A percentile compares a stretch with the other conserved stretches of the same genome.
phyloP scores from a whole-genome alignment of 2,329 filamentous ascomycete species.

The Lecanosticta acicola region DNA sequence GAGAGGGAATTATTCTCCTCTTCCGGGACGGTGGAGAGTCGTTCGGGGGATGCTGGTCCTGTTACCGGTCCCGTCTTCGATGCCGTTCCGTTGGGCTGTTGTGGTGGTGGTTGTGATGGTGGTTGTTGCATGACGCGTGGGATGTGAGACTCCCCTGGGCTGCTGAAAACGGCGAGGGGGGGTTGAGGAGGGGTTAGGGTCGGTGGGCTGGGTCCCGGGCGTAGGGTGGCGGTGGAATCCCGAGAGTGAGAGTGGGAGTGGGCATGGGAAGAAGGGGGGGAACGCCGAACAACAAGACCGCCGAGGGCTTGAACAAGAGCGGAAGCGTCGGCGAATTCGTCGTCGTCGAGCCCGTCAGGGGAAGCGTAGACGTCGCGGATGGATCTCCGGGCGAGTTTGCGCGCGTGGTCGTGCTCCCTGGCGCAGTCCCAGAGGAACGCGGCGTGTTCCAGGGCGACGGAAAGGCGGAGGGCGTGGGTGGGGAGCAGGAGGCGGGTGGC shows the following conservation, averaged over 20 bases:
- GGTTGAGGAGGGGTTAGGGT: too few relatives aligned
- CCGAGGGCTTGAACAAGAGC: conserved; percentile 80
- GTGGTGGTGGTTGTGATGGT: too few relatives aligned
- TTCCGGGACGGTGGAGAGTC: conserved; percentile 32
- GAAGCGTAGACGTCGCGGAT: conserved; percentile 89
- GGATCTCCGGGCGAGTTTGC: conserved; percentile 71
- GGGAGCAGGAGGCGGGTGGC: conserved; percentile 74
- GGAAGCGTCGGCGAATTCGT: conserved; percentile 88
- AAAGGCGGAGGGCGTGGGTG: conserved; percentile 82
- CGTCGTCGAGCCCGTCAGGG: conserved; percentile 86
- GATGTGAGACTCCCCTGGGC: too few relatives aligned
- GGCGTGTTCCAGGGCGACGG: conserved; percentile 84
- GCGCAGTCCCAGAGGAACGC: conserved; percentile 92
- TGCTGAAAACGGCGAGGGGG: too few relatives aligned
- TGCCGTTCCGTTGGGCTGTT: too few relatives aligned
- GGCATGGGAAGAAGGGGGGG: too few relatives aligned
- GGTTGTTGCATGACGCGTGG: too few relatives aligned
- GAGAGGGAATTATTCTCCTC: conserved; percentile 10
- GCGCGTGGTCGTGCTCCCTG: conserved; percentile 70
- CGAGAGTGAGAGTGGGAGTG: too few relatives aligned
- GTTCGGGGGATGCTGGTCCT: conserved; percentile 25
- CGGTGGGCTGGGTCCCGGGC: too few relatives aligned
- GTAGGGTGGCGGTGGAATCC: too few relatives aligned
- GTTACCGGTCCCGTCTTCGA: too few relatives aligned
- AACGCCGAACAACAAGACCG: conserved; percentile 80